A percentile compares a stretch with the other conserved stretches of the same genome.
These are phyloP conservation scores for Alopecurus myosuroides DNA, from an alignment of 176 grass and related monocot genomes.

Conservation along the genomic window DNA sequence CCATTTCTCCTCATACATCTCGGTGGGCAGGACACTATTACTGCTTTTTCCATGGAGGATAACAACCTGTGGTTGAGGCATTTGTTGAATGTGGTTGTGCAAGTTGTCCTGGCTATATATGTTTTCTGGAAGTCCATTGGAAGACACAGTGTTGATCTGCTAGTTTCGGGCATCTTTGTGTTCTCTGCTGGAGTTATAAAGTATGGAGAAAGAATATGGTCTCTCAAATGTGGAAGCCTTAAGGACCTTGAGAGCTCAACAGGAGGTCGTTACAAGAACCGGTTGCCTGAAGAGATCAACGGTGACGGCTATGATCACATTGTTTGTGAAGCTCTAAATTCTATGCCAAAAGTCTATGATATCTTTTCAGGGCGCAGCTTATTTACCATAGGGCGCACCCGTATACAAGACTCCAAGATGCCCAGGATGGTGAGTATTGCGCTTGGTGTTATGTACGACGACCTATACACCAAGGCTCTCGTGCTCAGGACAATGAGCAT, in stretches of 20 bases:
- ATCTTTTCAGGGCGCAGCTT: background rate
- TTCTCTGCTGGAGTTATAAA: background rate
- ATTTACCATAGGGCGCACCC: background rate
- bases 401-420: background rate
- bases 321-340: background rate
- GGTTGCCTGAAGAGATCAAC: background rate
- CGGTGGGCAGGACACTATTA: too few relatives aligned
- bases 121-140: too few relatives aligned
- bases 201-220: background rate
- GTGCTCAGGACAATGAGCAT: background rate
- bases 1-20: too few relatives aligned
- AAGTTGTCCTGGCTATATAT: too few relatives aligned
- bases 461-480: background rate
- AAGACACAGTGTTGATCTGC: background rate
- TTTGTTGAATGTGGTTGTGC: too few relatives aligned
- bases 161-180: background rate
- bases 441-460: background rate
- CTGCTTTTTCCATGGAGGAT: too few relatives aligned
- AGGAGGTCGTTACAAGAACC: background rate
- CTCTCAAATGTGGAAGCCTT: background rate
- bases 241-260: background rate
- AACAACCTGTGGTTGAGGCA: too few relatives aligned
- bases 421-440: background rate
- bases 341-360: background rate
- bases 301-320: background rate